Percentiles rank a stretch among this genome's conserved stretches.
Conservation (phyloP, 345 rosid genomes). For the Sapria himalayana region DNA sequence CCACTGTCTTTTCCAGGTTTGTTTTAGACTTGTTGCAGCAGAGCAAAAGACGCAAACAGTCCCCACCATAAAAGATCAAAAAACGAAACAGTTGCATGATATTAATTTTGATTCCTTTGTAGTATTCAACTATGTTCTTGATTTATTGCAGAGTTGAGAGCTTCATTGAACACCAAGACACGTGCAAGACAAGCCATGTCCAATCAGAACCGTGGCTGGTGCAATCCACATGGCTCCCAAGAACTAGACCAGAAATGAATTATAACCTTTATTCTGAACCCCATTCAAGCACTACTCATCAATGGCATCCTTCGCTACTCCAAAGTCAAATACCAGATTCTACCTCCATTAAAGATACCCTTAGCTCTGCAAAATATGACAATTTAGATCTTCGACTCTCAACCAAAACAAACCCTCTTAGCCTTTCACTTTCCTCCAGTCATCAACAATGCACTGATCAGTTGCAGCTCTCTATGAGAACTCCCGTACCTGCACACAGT, state of each 20-base stretch:
- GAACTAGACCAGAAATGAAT: too few species aligned
- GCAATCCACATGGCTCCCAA: conserved; percentile 31
- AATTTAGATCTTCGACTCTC: conserved; percentile 55
- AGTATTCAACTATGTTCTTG: background rate
- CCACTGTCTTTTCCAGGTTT: conserved; percentile 2
- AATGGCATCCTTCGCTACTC: conserved; percentile 16
- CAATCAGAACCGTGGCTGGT: conserved; percentile 20
- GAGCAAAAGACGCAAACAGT: conserved; percentile 6
- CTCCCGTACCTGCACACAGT: conserved; percentile 17
- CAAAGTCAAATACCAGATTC: conserved; percentile 15
- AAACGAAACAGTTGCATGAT: too few species aligned
- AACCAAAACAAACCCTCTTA: conserved; percentile 13
- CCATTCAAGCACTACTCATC: conserved; percentile 23
- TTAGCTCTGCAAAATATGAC: conserved; percentile 11
- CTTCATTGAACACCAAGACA: conserved; percentile 92
- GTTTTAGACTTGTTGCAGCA: background rate
- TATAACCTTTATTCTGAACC: conserved; percentile 40
- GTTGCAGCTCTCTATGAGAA: conserved; percentile 44
- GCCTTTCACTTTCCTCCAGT: conserved; percentile 13
- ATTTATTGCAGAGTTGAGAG: conserved; percentile 57
- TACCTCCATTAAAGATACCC: conserved; percentile 7
- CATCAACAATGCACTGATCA: conserved; percentile 24
- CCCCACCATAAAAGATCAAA: too few species aligned
- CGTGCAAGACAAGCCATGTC: conserved; percentile 43
- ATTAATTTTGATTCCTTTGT: too few species aligned